phyloP scores from a whole-genome alignment of 768 basidiomycete genomes.

The Lactarius pseudohatsudake region DNA sequence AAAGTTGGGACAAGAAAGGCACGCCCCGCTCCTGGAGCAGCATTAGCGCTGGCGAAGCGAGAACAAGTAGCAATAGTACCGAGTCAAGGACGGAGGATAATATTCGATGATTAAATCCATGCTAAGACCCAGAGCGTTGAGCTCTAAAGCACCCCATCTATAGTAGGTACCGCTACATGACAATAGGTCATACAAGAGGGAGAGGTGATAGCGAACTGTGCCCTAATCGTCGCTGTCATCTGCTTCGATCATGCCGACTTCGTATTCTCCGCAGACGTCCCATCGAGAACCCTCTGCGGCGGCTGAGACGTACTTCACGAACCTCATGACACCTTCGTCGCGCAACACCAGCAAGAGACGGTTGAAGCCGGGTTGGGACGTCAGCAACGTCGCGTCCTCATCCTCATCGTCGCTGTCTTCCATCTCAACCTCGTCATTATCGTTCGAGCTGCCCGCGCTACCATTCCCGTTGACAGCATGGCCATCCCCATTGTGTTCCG shows the following conservation, averaged over 20 bases:
- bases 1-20: slow-evolving; percentile 14
- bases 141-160: slow-evolving; percentile 2
- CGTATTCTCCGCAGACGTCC: slow-evolving; percentile 92
- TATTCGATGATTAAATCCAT: slow-evolving; percentile 47
- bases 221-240: slow-evolving; percentile 23
- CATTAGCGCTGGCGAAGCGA: slow-evolving; percentile 72
- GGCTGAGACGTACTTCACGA: slow-evolving; percentile 93
- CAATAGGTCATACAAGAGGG: slow-evolving; percentile 1
- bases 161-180: slow-evolving; percentile 8
- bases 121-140: slow-evolving; percentile 12
- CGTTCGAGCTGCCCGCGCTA: slow-evolving; percentile 27
- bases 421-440: slow-evolving; percentile 9
- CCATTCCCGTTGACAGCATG: slow-evolving; percentile 27
- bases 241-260: slow-evolving; percentile 73
- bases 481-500: slow-evolving; percentile 27
- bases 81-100: slow-evolving; percentile 70
- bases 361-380: slow-evolving; percentile 89
- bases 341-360: slow-evolving; percentile 83
- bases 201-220: not conserved
- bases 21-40: slow-evolving; percentile 75
- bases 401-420: slow-evolving; percentile 34
- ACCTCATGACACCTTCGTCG: slow-evolving; percentile 90
- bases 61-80: slow-evolving; percentile 73
- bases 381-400: slow-evolving; percentile 79
- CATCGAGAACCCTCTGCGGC: slow-evolving; percentile 88